These are phyloP conservation scores for Termitomyces bulborhizus DNA, from an alignment of 768 basidiomycete genomes.

Conservation along the genomic window DNA sequence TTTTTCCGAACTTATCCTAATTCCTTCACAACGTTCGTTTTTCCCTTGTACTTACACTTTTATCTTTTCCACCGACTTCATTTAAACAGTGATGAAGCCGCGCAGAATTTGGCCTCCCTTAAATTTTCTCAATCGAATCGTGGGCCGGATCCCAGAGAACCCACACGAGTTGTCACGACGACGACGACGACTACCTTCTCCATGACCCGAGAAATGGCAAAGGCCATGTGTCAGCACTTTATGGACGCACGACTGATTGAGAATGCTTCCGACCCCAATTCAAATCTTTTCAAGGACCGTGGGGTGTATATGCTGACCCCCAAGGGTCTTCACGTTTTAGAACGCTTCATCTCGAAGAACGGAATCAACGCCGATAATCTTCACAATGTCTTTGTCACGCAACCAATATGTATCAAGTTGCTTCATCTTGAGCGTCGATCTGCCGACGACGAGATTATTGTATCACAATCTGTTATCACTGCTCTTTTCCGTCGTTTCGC, in stretches of 20 bases:
- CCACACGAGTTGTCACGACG: slow-evolving; percentile 95
- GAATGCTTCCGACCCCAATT: slow-evolving; percentile 87
- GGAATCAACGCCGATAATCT: slow-evolving; percentile 95
- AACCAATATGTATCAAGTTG: slow-evolving; percentile 96
- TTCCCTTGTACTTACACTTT: slow-evolving; percentile 6
- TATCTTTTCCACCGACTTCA: slow-evolving; percentile 4
- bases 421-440: slow-evolving; percentile 93
- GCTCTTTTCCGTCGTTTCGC: slow-evolving; percentile 95
- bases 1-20: slow-evolving; percentile 95
- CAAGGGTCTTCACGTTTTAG: slow-evolving; percentile 96
- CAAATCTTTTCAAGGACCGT: slow-evolving; percentile 94
- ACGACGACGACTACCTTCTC: slow-evolving; percentile 99
- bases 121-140: slow-evolving; percentile 99
- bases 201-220: slow-evolving; percentile 99
- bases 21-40: slow-evolving; percentile 88
- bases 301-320: slow-evolving; percentile 95
- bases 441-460: slow-evolving; percentile 94
- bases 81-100: slow-evolving; percentile 82
- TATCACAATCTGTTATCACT: slow-evolving; percentile 89
- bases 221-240: slow-evolving; percentile 99
- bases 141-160: slow-evolving; percentile 96
- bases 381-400: slow-evolving; percentile 79
- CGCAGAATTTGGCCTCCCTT: slow-evolving; percentile 85
- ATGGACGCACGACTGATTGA: slow-evolving; percentile 99
- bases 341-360: slow-evolving; percentile 99